Conservation (phyloP, 176 grass and related monocot species). For the Cymbopogon citratus region DNA sequence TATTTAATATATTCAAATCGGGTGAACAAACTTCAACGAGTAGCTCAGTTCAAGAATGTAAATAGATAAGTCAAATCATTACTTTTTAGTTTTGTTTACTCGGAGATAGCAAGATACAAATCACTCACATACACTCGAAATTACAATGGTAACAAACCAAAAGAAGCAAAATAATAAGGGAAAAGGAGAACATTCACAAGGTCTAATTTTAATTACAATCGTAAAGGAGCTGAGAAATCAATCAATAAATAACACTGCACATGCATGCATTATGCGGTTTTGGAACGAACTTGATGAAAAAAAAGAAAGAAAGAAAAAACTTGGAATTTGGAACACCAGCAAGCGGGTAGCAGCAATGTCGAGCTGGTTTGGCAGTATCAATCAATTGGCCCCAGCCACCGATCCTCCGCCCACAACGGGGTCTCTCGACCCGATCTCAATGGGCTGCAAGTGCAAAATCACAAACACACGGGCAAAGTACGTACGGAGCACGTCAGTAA, state of each 20-base stretch:
- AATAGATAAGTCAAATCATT: too few relatives aligned
- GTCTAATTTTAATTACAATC: neutral
- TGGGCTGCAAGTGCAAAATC: neutral
- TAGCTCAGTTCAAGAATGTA: too few relatives aligned
- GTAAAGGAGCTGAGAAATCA: neutral
- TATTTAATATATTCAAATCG: too few relatives aligned
- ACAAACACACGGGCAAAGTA: neutral
- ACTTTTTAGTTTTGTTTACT: too few relatives aligned
- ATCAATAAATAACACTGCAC: neutral
- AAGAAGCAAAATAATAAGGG: too few relatives aligned
- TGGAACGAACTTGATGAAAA: neutral
- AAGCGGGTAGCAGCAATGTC: neutral
- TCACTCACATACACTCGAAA: too few relatives aligned
- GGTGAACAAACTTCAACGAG: too few relatives aligned
- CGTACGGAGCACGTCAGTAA: too few relatives aligned
- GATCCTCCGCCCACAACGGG: slow-evolving; percentile 18
- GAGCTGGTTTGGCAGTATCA: neutral
- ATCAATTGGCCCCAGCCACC: neutral
- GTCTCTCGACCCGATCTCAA: slow-evolving; percentile 24
- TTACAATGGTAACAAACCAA: too few relatives aligned
- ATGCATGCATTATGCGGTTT: neutral
- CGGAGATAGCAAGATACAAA: too few relatives aligned
- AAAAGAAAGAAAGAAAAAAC: neutral
- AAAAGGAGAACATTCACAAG: too few relatives aligned
- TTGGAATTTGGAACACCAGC: neutral